These are phyloP conservation scores for Arachnomyces sp. DNA, from an alignment of 2,329 filamentous ascomycete species.

Conservation along the genomic window DNA sequence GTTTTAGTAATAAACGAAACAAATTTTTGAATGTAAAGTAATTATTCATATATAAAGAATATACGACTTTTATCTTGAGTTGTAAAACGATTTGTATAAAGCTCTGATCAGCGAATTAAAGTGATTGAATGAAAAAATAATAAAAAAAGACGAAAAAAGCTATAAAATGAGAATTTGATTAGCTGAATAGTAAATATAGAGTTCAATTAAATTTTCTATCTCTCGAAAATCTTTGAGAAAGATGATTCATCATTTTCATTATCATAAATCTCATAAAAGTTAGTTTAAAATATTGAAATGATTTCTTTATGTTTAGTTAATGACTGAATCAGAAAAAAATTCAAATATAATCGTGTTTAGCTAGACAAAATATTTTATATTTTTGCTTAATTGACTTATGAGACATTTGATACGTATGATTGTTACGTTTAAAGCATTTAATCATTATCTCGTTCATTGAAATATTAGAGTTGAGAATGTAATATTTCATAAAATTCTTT, in stretches of 20 bases:
- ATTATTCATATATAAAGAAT: too few relatives aligned
- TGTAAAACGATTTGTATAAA: too few relatives aligned
- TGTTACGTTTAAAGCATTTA: neutral
- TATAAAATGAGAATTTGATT: too few relatives aligned
- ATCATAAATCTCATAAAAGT: neutral
- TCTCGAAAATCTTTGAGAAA: too few relatives aligned
- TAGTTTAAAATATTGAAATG: neutral
- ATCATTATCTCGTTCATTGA: conserved; percentile 1
- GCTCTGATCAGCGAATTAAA: too few relatives aligned
- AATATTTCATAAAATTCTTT: neutral
- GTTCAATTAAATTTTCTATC: too few relatives aligned
- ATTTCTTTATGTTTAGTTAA: neutral
- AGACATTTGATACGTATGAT: conserved; percentile 1
- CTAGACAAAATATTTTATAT: neutral
- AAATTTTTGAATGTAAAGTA: too few relatives aligned
- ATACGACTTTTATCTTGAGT: too few relatives aligned
- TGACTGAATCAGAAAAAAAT: neutral
- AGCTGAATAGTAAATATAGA: too few relatives aligned
- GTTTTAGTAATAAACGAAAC: too few relatives aligned
- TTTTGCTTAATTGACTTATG: neutral
- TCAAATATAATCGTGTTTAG: neutral
- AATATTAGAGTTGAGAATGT: neutral
- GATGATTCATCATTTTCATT: neutral
- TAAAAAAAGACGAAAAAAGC: too few relatives aligned
- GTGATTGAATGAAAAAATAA: too few relatives aligned